phyloP scores from a whole-genome alignment of 2,329 filamentous ascomycete species.

The Calonectria pseudoturangicola region DNA sequence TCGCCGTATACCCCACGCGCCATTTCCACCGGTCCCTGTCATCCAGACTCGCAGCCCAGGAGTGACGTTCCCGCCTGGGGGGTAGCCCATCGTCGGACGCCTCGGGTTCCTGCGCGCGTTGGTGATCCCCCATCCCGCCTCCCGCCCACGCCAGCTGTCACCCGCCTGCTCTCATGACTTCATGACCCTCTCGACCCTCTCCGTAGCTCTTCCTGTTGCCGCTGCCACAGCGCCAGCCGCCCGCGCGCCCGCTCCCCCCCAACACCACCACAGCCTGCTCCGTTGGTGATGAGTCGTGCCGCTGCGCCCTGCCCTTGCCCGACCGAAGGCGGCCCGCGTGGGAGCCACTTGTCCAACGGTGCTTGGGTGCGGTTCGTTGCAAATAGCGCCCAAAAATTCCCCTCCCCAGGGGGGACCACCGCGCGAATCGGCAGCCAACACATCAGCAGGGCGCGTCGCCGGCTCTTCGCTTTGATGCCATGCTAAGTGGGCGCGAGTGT shows the following conservation, averaged over 20 bases:
- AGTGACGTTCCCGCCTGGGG: constrained; percentile 33
- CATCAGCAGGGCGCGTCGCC: constrained; percentile 42
- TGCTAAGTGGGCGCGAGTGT: constrained; percentile 1
- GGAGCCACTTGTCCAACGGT: constrained; percentile 46
- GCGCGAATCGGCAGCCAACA: constrained; percentile 50
- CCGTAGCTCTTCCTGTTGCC: background rate
- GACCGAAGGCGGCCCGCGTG: constrained; percentile 17
- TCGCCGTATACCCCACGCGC: constrained; percentile 48
- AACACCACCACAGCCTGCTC: background rate
- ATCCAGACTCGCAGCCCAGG: constrained; percentile 21
- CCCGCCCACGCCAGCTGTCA: constrained; percentile 50
- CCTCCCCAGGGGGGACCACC: background rate
- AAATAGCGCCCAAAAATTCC: background rate
- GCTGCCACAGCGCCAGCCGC: background rate
- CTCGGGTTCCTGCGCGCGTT: constrained; percentile 58
- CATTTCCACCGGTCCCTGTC: constrained; percentile 42
- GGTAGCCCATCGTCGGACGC: constrained; percentile 47
- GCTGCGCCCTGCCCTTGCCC: constrained; percentile 26
- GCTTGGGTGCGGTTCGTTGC: constrained; percentile 32
- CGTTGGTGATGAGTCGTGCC: constrained; percentile 1
- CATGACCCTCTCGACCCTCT: constrained; percentile 26
- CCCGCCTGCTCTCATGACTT: constrained; percentile 30
- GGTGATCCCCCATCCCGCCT: constrained; percentile 56
- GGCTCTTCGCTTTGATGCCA: constrained; percentile 21
- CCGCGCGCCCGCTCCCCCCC: background rate